A percentile compares a stretch with the other conserved stretches of the same genome.
Conservation (phyloP, 1,284 basidiomycete species). For the Tausonia pullulans region DNA sequence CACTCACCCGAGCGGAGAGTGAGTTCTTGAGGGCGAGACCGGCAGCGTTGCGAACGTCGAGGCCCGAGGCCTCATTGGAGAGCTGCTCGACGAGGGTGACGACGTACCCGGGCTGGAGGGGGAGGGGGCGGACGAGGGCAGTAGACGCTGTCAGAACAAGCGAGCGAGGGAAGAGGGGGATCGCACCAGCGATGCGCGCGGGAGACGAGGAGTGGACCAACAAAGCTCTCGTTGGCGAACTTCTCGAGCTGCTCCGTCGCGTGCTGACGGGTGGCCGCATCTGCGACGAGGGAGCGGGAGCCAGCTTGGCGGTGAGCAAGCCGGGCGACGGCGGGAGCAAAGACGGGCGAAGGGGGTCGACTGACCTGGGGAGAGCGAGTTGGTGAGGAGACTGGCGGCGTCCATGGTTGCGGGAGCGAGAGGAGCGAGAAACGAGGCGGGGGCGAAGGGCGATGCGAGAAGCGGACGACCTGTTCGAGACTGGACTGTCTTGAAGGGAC, state of each 20-base stretch:
- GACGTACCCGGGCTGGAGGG: slow-evolving; percentile 68
- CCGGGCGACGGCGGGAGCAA: slow-evolving; percentile 12
- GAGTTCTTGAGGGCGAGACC: slow-evolving; percentile 96
- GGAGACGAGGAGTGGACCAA: slow-evolving; percentile 34
- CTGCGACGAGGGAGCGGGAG: slow-evolving; percentile 35
- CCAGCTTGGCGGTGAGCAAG: not conserved
- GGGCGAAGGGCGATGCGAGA: not conserved
- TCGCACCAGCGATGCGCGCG: not conserved
- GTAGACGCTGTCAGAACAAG: not conserved
- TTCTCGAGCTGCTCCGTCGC: slow-evolving; percentile 78
- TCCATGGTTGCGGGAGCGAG: slow-evolving; percentile 50
- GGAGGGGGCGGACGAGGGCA: slow-evolving; percentile 6
- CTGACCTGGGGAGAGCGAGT: slow-evolving; percentile 78
- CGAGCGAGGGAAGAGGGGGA: not conserved
- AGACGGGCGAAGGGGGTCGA: slow-evolving; percentile 23
- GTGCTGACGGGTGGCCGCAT: slow-evolving; percentile 72
- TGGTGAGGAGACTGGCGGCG: slow-evolving; percentile 74
- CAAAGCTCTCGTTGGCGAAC: slow-evolving; percentile 74
- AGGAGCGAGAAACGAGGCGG: not conserved
- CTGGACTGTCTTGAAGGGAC: too few species aligned
- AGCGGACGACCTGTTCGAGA: too few species aligned
- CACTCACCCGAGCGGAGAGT: slow-evolving; percentile 71
- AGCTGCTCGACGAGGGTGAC: slow-evolving; percentile 72
- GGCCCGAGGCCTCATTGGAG: slow-evolving; percentile 55
- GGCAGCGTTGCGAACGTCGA: slow-evolving; percentile 82